Conservation (phyloP, 2,329 filamentous ascomycete genomes). For the Eutypella sp. region DNA sequence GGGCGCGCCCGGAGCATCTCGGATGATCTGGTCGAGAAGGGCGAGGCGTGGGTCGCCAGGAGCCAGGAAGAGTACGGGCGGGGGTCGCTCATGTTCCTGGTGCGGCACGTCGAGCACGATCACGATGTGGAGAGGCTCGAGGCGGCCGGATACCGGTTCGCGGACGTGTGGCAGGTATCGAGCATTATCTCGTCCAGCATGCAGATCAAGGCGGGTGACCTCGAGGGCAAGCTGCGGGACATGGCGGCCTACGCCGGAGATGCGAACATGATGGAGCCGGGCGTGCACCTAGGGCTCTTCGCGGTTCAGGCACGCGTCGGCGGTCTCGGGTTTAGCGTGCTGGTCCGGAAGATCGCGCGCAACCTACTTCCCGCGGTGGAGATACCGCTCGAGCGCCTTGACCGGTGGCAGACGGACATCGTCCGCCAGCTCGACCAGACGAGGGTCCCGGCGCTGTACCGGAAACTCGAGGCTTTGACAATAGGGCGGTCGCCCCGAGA, state of each 20-base stretch:
- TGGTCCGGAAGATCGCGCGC: slow-evolving; percentile 51
- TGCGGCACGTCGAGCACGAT: slow-evolving; percentile 54
- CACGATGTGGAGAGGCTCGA: slow-evolving; percentile 60
- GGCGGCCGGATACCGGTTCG: slow-evolving; percentile 74
- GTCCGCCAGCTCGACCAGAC: slow-evolving; percentile 45
- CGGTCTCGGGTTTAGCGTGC: slow-evolving; percentile 56
- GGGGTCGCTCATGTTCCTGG: slow-evolving; percentile 77
- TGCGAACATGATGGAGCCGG: slow-evolving; percentile 42
- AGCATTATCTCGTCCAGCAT: slow-evolving; percentile 66
- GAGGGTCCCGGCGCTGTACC: slow-evolving; percentile 34
- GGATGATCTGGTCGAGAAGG: slow-evolving; percentile 39
- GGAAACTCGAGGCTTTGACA: slow-evolving; percentile 32
- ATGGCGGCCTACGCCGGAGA: slow-evolving; percentile 57
- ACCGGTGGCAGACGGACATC: slow-evolving; percentile 51
- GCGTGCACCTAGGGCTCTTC: slow-evolving; percentile 55
- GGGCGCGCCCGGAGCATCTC: neutral
- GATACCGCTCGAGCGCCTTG: slow-evolving; percentile 47
- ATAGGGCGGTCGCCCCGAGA: slow-evolving; percentile 32
- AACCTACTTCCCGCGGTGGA: slow-evolving; percentile 58
- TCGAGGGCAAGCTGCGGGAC: slow-evolving; percentile 55
- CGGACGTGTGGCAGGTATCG: slow-evolving; percentile 61
- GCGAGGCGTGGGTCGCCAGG: slow-evolving; percentile 15
- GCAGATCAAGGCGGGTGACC: slow-evolving; percentile 62
- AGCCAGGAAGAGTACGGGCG: slow-evolving; percentile 47
- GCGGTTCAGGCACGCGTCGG: slow-evolving; percentile 48